Conservation (phyloP, 2,329 filamentous ascomycete species). For the Zymoseptoria passerinii region DNA sequence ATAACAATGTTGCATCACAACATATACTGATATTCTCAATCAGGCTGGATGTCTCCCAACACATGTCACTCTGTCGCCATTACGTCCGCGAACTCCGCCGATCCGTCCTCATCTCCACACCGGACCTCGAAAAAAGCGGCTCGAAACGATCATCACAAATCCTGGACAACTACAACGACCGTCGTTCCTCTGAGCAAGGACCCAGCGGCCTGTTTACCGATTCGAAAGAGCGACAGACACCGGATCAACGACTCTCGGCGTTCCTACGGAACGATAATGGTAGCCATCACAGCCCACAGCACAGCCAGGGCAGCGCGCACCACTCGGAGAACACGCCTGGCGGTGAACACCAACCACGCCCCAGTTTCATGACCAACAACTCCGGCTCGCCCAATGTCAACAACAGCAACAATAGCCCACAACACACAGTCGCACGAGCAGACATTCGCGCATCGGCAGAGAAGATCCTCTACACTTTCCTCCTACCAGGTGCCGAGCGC, state of each 20-base stretch:
- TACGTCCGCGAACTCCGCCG: slow-evolving; percentile 92
- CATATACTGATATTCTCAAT: background rate
- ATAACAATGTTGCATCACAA: background rate
- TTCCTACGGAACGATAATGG: slow-evolving; percentile 53
- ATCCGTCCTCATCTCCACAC: slow-evolving; percentile 86
- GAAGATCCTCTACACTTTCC: slow-evolving; percentile 97
- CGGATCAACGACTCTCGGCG: slow-evolving; percentile 83
- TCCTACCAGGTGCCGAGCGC: slow-evolving; percentile 88
- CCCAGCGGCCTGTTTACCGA: slow-evolving; percentile 28
- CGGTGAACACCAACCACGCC: slow-evolving; percentile 43
- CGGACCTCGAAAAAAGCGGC: slow-evolving; percentile 68
- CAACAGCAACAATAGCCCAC: slow-evolving; percentile 72
- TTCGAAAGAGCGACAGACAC: slow-evolving; percentile 46
- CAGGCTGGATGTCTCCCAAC: slow-evolving; percentile 98
- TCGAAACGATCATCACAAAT: slow-evolving; percentile 80
- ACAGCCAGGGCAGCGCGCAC: slow-evolving; percentile 36
- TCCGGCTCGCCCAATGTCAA: slow-evolving; percentile 33
- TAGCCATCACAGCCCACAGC: slow-evolving; percentile 40
- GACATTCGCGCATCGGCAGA: slow-evolving; percentile 91
- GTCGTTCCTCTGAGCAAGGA: slow-evolving; percentile 27
- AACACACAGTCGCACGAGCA: slow-evolving; percentile 73
- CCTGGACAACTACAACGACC: slow-evolving; percentile 54
- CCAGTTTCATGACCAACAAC: slow-evolving; percentile 50
- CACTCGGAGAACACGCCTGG: slow-evolving; percentile 25
- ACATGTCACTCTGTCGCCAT: slow-evolving; percentile 94